Conservation (phyloP, 768 basidiomycete species). For the Rhodotorula kratochvilovae region DNA sequence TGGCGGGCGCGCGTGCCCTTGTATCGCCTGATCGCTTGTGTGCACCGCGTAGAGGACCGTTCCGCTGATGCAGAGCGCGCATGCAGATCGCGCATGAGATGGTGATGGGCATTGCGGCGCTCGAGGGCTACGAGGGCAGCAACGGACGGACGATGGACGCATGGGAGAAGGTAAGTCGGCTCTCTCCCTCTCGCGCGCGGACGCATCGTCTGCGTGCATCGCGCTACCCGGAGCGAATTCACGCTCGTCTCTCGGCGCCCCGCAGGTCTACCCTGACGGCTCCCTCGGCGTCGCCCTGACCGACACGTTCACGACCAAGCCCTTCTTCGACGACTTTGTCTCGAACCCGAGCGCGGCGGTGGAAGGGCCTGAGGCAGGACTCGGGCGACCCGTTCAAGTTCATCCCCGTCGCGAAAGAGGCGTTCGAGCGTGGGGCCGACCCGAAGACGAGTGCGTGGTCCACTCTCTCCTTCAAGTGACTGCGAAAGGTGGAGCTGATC, state of each 20-base stretch:
- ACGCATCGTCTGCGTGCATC: background rate
- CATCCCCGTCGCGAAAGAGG: slow-evolving; percentile 64
- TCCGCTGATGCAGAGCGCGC: too few relatives aligned
- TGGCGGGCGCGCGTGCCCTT: too few relatives aligned
- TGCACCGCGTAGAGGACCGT: too few relatives aligned
- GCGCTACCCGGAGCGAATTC: too few relatives aligned
- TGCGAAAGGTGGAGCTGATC: too few relatives aligned
- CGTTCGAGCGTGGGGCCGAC: slow-evolving; percentile 68
- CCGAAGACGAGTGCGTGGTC: slow-evolving; percentile 51
- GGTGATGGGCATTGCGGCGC: slow-evolving; percentile 55
- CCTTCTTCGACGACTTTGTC: slow-evolving; percentile 72
- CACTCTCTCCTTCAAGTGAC: background rate
- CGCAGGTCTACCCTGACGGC: slow-evolving; percentile 48
- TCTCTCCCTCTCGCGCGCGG: background rate
- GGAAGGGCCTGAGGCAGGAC: slow-evolving; percentile 85
- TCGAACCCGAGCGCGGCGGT: slow-evolving; percentile 57
- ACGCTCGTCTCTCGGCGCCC: too few relatives aligned
- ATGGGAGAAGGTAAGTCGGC: slow-evolving; percentile 68
- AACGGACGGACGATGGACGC: slow-evolving; percentile 70
- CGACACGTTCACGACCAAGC: slow-evolving; percentile 85
- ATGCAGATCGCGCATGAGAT: slow-evolving; percentile 51
- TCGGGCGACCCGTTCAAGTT: slow-evolving; percentile 85
- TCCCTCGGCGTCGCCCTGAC: slow-evolving; percentile 69
- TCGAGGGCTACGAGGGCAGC: slow-evolving; percentile 72
- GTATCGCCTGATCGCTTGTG: too few relatives aligned